These are phyloP conservation scores for Claviceps sp. DNA, from an alignment of 2,329 filamentous ascomycete genomes.

Conservation along the genomic window DNA sequence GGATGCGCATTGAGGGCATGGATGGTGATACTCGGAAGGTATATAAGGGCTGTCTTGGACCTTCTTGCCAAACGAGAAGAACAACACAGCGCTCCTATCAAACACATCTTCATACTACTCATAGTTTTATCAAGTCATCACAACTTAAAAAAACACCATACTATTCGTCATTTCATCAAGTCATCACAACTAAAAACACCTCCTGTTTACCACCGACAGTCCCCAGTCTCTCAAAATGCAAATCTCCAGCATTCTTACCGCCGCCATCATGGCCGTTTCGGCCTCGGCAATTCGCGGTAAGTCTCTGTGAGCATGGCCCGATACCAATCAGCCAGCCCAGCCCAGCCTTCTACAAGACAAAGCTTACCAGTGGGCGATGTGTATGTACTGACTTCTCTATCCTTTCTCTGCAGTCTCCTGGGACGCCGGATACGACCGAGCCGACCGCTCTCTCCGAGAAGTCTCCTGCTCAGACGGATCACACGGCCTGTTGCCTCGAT, in stretches of 20 bases:
- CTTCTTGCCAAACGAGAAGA: too few species aligned
- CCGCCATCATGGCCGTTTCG: constrained; percentile 22
- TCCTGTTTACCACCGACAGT: not conserved
- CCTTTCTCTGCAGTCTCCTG: constrained; percentile 42
- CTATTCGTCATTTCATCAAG: too few species aligned
- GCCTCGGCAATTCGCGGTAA: constrained; percentile 12
- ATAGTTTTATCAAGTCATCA: too few species aligned
- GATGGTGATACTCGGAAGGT: too few species aligned
- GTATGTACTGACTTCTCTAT: not conserved
- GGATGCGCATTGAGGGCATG: too few species aligned
- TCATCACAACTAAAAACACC: not conserved
- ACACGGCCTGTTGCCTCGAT: constrained; percentile 51
- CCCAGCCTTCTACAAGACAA: too few species aligned
- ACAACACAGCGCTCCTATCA: too few species aligned
- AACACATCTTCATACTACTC: too few species aligned
- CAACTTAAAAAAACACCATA: not conserved
- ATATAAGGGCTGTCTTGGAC: too few species aligned
- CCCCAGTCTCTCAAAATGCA: constrained; percentile 21
- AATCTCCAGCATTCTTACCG: constrained; percentile 25
- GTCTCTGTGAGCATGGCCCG: too few species aligned
- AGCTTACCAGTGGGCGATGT: not conserved
- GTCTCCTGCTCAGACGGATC: constrained; percentile 55
- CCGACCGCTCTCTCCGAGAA: constrained; percentile 35
- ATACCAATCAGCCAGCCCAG: not conserved
- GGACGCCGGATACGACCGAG: constrained; percentile 57